Evolutionary conservation across 2,329 filamentous ascomycete genomes (phyloP), one percentile per base, ranked within the genome.

Genomic region (Colletotrichum viniferum): DNA sequence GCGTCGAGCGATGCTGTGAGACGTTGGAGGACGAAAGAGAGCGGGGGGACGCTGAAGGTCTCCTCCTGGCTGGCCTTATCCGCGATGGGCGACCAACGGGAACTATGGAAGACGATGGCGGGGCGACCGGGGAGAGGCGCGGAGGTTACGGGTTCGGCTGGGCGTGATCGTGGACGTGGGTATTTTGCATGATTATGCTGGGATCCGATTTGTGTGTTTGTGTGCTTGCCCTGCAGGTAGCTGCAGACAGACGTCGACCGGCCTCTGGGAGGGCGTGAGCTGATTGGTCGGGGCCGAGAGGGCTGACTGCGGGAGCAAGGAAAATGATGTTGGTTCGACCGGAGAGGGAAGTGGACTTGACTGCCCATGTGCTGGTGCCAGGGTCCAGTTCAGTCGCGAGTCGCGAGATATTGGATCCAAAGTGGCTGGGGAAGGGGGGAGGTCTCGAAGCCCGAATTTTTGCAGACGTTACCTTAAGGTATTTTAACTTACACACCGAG

Each of bases 181-280:
- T 32, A 63, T 62, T 67, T 72, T 63, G 62, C n/a, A 63, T 30
- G 38, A 62, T 52, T 55, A 67, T 74, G 55, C 43, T n/a, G 69
- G 55, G 32, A 43, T 62, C 62, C 38, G 55, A 67, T 74, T 72
- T 67, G 73, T 67, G 73, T 67, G 52, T 61, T 56, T 67, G 61
- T 60, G 62, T 32, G 58, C 10, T 71, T 67, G 69, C 69, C 72
- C 72, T 72, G 72, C 62, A 74, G 28, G 67, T 48, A 72, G 62
- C 63, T 75, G 73, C 62, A 75, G 30, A 30, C 14, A 62, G 21
- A 74, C 58, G 69, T 34, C 38, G 38, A 60, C 32, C 55, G 28
- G 36, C 36, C 12, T 34, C 34, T 30, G 14, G 10, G 26, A 32
- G 6, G 30, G 14, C 8, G 28, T 6, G 38, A 21, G 55, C 61